phyloP scores from a whole-genome alignment of 2,329 filamentous ascomycete species.

The Fusarium sterilihyphosum region DNA sequence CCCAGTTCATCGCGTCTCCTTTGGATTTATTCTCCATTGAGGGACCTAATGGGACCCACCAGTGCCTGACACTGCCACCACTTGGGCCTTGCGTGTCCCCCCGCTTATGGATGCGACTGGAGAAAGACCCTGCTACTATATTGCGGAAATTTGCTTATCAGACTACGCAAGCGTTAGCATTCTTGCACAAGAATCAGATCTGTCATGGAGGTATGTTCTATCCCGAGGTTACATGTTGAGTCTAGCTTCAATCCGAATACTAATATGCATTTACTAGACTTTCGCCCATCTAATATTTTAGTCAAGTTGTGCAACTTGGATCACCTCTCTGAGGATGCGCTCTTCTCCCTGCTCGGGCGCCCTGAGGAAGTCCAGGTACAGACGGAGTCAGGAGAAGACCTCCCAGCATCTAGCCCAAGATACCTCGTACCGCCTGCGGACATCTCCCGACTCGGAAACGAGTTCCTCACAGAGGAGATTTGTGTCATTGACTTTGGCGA shows the following conservation, averaged over 20 bases:
- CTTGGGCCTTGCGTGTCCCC: slow-evolving; percentile 43
- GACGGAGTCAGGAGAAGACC: slow-evolving; percentile 1
- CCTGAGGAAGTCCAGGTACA: slow-evolving; percentile 9
- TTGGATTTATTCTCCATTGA: neutral
- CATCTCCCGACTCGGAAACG: neutral
- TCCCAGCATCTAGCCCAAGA: slow-evolving; percentile 26
- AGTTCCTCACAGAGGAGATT: slow-evolving; percentile 28
- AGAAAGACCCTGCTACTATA: neutral
- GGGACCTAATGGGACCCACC: slow-evolving; percentile 41
- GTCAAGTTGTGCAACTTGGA: slow-evolving; percentile 35
- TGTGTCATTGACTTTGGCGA: slow-evolving; percentile 42
- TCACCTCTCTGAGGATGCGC: slow-evolving; percentile 31
- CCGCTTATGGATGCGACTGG: slow-evolving; percentile 4
- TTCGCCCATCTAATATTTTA: slow-evolving; percentile 44
- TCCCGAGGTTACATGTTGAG: rapidly evolving
- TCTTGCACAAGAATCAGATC: slow-evolving; percentile 41
- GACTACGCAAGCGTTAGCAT: slow-evolving; percentile 31
- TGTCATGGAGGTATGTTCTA: slow-evolving; percentile 43
- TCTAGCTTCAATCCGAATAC: neutral
- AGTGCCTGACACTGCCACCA: slow-evolving; percentile 41
- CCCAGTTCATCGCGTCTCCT: rapidly evolving
- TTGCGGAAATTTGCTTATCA: slow-evolving; percentile 37
- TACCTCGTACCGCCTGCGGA: slow-evolving; percentile 38
- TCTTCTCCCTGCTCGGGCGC: slow-evolving; percentile 27
- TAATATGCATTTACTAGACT: slow-evolving; percentile 16